These are phyloP conservation scores for Vicia villosa DNA, from an alignment of 306 rosid genomes.

Conservation along the genomic window DNA sequence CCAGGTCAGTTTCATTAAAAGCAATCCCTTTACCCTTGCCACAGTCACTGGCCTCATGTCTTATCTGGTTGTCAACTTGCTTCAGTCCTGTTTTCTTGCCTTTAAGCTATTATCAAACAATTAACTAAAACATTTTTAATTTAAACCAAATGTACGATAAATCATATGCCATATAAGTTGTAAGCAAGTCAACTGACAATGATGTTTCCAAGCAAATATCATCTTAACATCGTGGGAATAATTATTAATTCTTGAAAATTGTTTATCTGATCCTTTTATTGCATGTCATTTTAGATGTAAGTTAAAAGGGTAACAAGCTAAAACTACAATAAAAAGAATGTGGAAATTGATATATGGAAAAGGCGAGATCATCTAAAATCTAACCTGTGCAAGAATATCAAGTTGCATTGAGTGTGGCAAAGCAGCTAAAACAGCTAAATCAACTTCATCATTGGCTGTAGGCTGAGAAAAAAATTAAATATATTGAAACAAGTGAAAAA, in stretches of 20 bases:
- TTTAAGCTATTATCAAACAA: conserved; percentile 47
- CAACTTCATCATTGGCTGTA: conserved; percentile 60
- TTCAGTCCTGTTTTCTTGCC: conserved; percentile 45
- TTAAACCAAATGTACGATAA: conserved; percentile 23
- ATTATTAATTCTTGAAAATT: conserved; percentile 22
- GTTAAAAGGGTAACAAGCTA: not conserved
- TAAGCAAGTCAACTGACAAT: not conserved
- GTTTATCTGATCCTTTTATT: conserved; percentile 27
- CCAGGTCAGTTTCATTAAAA: conserved; percentile 30
- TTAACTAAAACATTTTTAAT: conserved; percentile 13
- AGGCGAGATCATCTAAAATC: conserved; percentile 22
- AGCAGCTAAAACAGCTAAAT: conserved; percentile 79
- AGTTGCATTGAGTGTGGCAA: conserved; percentile 90
- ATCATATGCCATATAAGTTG: conserved; percentile 7
- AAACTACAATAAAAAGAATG: not conserved
- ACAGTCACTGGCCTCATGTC: conserved; percentile 19
- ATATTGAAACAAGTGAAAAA: not conserved
- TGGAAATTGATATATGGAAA: conserved; percentile 22
- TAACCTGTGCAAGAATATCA: conserved; percentile 83
- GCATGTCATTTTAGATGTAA: not conserved
- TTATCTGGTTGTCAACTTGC: conserved; percentile 39
- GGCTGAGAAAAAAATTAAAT: conserved; percentile 52
- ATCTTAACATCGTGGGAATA: not conserved
- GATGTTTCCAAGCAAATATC: conserved; percentile 24
- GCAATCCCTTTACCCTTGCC: conserved; percentile 50